A percentile compares a stretch with the other conserved stretches of the same genome.
Evolutionary conservation across 257 asterid species (phyloP).

Genomic region (Prunella vulgaris): DNA sequence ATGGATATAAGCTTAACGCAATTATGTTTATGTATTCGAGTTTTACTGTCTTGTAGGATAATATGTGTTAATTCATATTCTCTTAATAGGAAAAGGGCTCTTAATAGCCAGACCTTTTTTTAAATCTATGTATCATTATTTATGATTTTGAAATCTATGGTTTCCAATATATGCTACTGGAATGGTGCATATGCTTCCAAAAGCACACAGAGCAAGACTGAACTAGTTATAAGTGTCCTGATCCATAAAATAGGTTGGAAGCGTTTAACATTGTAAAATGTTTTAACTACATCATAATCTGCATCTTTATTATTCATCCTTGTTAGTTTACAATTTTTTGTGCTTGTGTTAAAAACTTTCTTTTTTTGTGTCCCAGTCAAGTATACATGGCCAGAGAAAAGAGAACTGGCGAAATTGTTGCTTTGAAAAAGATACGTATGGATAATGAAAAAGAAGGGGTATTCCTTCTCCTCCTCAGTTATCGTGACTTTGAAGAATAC

Average conservation of each 20-base stretch:
- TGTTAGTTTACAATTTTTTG: neutral
- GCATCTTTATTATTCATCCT: neutral
- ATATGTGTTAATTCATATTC: neutral
- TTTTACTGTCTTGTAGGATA: neutral
- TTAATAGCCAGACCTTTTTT: neutral
- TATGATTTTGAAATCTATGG: neutral
- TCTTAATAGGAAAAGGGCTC: neutral
- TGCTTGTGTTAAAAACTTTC: slow-evolving; percentile 9
- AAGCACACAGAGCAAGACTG: neutral
- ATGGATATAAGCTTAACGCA: neutral
- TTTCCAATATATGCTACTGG: neutral
- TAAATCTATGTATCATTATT: neutral
- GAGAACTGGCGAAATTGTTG: slow-evolving; percentile 85
- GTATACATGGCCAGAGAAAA: slow-evolving; percentile 90
- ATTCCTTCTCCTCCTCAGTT: slow-evolving; percentile 26
- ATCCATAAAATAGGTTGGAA: slow-evolving; percentile 1
- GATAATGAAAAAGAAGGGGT: slow-evolving; percentile 99
- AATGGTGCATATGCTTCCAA: neutral
- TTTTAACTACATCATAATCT: neutral
- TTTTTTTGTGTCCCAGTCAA: slow-evolving; percentile 48
- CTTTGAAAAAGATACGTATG: slow-evolving; percentile 95
- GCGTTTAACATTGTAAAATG: neutral
- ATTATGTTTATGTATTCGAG: slow-evolving; percentile 9
- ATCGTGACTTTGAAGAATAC: neutral
- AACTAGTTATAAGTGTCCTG: neutral